phyloP scores from a whole-genome alignment of 371 early-diverging fungal genomes.

The Lichtheimia hyalospora region DNA sequence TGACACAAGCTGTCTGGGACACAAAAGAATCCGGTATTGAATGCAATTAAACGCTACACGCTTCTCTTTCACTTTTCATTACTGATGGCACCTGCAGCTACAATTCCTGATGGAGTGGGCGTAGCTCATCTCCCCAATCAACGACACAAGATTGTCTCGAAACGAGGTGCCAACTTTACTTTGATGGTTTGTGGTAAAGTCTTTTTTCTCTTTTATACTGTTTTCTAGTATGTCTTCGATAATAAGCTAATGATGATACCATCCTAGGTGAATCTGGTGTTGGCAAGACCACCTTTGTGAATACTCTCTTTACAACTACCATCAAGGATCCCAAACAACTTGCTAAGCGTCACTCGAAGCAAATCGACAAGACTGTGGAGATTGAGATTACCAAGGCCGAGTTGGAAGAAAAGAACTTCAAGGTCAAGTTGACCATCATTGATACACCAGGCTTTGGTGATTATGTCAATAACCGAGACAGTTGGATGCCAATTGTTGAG shows the following conservation, averaged over 20 bases:
- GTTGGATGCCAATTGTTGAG: slow-evolving; percentile 75
- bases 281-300: slow-evolving; percentile 86
- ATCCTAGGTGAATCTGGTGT: slow-evolving; percentile 35
- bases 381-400: slow-evolving; percentile 78
- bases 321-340: slow-evolving; percentile 67
- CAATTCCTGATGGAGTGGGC: slow-evolving; percentile 70
- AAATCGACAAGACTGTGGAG: slow-evolving; percentile 70
- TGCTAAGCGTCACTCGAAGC: slow-evolving; percentile 47
- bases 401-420: slow-evolving; percentile 96
- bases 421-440: slow-evolving; percentile 89
- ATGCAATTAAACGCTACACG: background rate
- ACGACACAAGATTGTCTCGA: slow-evolving; percentile 88
- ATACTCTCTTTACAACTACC: slow-evolving; percentile 78
- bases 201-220: background rate
- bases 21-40: background rate
- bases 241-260: background rate
- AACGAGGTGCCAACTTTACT: slow-evolving; percentile 89
- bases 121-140: slow-evolving; percentile 97
- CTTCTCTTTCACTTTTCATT: background rate
- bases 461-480: slow-evolving; percentile 74
- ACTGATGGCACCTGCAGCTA: slow-evolving; percentile 33
- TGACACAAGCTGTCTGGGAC: slow-evolving; percentile 4
- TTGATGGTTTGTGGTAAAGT: slow-evolving; percentile 91
- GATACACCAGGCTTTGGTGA: slow-evolving; percentile 95
- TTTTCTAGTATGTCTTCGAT: background rate